These are phyloP conservation scores for Solanum neorickii DNA, from an alignment of 257 asterid species.

Conservation along the genomic window DNA sequence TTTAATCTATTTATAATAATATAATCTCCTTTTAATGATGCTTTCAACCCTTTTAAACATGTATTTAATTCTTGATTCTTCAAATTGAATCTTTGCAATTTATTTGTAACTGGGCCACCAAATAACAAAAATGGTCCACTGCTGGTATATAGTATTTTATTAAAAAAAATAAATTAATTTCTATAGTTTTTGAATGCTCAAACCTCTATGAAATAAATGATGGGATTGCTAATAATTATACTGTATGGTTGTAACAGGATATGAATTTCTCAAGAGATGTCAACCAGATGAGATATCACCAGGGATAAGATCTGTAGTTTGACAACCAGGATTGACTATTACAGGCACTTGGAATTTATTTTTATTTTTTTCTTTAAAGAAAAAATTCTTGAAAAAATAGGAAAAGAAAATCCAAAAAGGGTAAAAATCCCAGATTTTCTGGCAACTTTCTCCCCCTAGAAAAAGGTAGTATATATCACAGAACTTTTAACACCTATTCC, in stretches of 20 bases:
- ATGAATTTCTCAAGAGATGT: conserved; percentile 54
- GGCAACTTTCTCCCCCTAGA: conserved; percentile 18
- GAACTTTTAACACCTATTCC: neutral
- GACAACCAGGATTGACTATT: conserved; percentile 36
- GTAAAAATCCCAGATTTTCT: conserved; percentile 43
- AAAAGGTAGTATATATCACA: neutral
- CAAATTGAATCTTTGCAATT: neutral
- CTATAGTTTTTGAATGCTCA: neutral
- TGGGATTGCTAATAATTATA: conserved; percentile 11
- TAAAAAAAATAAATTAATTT: neutral
- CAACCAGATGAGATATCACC: conserved; percentile 42
- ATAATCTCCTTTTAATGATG: neutral
- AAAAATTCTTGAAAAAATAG: neutral
- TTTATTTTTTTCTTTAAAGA: neutral
- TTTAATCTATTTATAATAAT: neutral
- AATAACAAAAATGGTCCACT: conserved; percentile 14
- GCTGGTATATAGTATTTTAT: neutral
- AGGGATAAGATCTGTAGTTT: conserved; percentile 63
- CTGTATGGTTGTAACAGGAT: conserved; percentile 48
- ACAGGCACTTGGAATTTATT: conserved; percentile 11
- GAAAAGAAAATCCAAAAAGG: neutral
- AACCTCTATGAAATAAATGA: neutral
- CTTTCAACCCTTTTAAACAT: neutral
- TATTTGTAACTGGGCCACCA: neutral
- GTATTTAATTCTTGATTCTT: neutral